Percentiles rank a stretch among this genome's conserved stretches.
Conservation (phyloP, 257 asterid species). For the Fraxinus excelsior region DNA sequence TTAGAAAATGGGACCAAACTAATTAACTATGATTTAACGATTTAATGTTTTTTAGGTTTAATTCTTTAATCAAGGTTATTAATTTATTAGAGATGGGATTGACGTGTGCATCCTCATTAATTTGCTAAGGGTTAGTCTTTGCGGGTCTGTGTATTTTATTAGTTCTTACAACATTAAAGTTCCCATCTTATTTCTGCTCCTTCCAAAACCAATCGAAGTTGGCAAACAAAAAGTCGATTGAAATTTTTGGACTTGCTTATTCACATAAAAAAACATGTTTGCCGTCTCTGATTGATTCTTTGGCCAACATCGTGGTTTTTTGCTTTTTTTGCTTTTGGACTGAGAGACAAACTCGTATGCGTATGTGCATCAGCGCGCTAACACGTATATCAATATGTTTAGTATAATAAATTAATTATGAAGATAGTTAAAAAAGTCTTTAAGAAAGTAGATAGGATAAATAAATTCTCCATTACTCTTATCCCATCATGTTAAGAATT, state of each 20-base stretch:
- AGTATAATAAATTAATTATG: too few relatives aligned
- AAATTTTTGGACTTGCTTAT: conserved; percentile 28
- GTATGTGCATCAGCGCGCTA: too few relatives aligned
- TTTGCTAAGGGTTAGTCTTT: conserved; percentile 18
- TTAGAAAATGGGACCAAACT: too few relatives aligned
- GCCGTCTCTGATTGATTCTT: conserved; percentile 37
- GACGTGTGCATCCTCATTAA: conserved; percentile 23
- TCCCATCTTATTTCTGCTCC: conserved; percentile 29
- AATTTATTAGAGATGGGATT: conserved; percentile 25
- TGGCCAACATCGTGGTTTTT: conserved; percentile 20
- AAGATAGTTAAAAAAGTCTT: too few relatives aligned
- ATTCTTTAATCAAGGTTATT: conserved; percentile 25
- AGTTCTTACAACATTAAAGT: conserved; percentile 26
- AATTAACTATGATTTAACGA: background rate
- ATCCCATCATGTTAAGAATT: too few relatives aligned
- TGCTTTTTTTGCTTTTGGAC: background rate
- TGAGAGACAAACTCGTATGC: background rate
- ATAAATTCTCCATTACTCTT: too few relatives aligned
- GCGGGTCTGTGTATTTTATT: background rate
- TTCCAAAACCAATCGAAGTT: conserved; percentile 27
- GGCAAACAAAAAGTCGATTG: conserved; percentile 27
- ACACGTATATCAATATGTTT: too few relatives aligned
- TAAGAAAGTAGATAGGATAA: too few relatives aligned
- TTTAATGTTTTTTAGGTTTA: background rate
- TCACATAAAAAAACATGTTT: conserved; percentile 40